These are phyloP conservation scores for Penicillium verrucosum DNA, from an alignment of 2,329 filamentous ascomycete genomes.

Conservation along the genomic window DNA sequence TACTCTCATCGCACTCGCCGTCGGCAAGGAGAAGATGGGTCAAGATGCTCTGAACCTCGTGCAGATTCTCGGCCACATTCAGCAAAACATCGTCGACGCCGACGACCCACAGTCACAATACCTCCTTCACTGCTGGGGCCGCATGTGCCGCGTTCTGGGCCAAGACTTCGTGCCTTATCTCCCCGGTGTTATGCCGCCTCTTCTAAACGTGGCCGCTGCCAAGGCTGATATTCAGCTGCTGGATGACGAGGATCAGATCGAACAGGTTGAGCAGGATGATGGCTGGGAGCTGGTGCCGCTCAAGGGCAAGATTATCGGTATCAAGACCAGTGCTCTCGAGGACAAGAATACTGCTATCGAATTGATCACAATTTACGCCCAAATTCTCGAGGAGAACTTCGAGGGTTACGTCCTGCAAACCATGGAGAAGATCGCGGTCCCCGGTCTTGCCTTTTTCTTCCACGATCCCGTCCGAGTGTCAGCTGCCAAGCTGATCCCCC, in stretches of 20 bases:
- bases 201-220: slow-evolving; percentile 84
- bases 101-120: slow-evolving; percentile 97
- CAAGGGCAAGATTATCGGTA: slow-evolving; percentile 97
- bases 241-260: slow-evolving; percentile 91
- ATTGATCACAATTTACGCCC: slow-evolving; percentile 92
- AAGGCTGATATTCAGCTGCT: slow-evolving; percentile 97
- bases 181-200: slow-evolving; percentile 86
- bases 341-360: slow-evolving; percentile 99
- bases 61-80: slow-evolving; percentile 80
- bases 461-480: slow-evolving; percentile 95
- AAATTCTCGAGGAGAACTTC: slow-evolving; percentile 89
- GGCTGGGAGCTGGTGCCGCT: slow-evolving; percentile 97
- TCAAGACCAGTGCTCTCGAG: slow-evolving; percentile 93
- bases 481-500: slow-evolving; percentile 89
- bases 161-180: slow-evolving; percentile 90
- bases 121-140: slow-evolving; percentile 96
- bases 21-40: slow-evolving; percentile 89
- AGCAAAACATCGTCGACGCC: slow-evolving; percentile 78
- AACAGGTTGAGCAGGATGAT: slow-evolving; percentile 88
- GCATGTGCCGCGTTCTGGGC: slow-evolving; percentile 94
- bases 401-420: slow-evolving; percentile 88
- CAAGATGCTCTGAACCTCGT: slow-evolving; percentile 83
- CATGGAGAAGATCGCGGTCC: slow-evolving; percentile 93
- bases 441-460: slow-evolving; percentile 96
- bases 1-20: slow-evolving; percentile 86